These are phyloP conservation scores for Moesziomyces sp. DNA, from an alignment of 1,284 basidiomycete species.

Conservation along the genomic window DNA sequence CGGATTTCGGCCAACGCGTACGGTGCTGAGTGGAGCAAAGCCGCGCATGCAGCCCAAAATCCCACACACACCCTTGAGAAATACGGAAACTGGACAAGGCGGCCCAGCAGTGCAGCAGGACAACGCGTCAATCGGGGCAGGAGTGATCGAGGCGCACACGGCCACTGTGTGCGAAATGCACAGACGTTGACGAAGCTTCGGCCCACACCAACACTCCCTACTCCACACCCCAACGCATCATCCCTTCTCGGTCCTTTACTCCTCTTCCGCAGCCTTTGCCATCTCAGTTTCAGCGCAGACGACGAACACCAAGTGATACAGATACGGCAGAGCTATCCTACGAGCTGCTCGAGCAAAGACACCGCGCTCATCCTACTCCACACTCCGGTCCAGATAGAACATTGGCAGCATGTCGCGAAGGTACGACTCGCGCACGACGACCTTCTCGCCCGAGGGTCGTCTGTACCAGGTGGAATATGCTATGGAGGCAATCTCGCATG, in stretches of 20 bases:
- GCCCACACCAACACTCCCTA: constrained; percentile 2
- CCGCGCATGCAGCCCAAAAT: too few species aligned
- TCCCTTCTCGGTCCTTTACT: neutral
- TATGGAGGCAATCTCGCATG: constrained; percentile 98
- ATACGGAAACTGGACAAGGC: neutral
- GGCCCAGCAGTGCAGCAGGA: constrained; percentile 3
- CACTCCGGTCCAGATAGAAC: neutral
- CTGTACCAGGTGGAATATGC: constrained; percentile 88
- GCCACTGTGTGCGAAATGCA: neutral
- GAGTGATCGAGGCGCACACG: constrained; percentile 9
- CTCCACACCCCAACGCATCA: neutral
- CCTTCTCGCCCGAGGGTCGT: constrained; percentile 68
- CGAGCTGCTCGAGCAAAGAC: too few species aligned
- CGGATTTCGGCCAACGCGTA: too few species aligned
- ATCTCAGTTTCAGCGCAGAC: too few species aligned
- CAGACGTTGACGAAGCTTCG: constrained; percentile 9
- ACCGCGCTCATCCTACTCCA: neutral
- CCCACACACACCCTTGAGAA: too few species aligned
- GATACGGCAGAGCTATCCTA: too few species aligned
- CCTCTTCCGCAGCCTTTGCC: too few species aligned
- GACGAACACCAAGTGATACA: too few species aligned
- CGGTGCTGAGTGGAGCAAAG: too few species aligned
- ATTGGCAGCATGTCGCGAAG: constrained; percentile 60
- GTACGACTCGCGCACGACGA: constrained; percentile 66
- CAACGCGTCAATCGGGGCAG: constrained; percentile 10